Evolutionary conservation across 768 basidiomycete genomes (phyloP), one percentile per base, ranked within the genome.

Genomic region (Termitomyces sp.): DNA sequence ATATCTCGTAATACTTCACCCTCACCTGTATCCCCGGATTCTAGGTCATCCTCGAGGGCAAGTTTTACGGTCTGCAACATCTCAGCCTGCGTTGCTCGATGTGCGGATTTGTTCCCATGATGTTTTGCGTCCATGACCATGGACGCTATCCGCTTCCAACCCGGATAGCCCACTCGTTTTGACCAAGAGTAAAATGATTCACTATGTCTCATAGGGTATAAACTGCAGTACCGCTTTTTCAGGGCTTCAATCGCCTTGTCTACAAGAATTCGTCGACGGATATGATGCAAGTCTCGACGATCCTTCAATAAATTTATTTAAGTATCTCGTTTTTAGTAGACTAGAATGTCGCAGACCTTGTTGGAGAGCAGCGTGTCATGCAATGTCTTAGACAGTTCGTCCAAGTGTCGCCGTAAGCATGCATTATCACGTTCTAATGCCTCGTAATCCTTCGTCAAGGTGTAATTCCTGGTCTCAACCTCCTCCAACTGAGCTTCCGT

Each of bases 61-160:
- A 53, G 44, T 16, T 36, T 45, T 36, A 58, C 57, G 8, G 57
- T 58, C 20, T 58, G 57, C 24, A 46, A 33, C 57, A 58, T 58
- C 43, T 58, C 48, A 47, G 44, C 57, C n/a, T 53, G 51, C 7
- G 57, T 58, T n/a, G 57, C 50, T 28, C 22, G 50, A 53, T 58
- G 57, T 20, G 57, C 57, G 5, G 43, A 58, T 35, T 42, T 58
- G 44, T 58, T 58, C 36, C 57, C 57, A n/a, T 58, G 57, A 12
- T 18, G 9, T 35, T 58, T 58, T 12, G 57, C 51, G 9, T 58
- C 43, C 51, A 47, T 47, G 45, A 53, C 44, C 51, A 58, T 58
- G 2, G 42, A 45, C 14, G 57, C 50, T 53, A 58, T 53, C 24
- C 28, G 57, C 45, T 58, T 8, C 57, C 57, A 58, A 32, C 33